A percentile compares a stretch with the other conserved stretches of the same genome.
phyloP scores from a whole-genome alignment of 768 basidiomycete genomes.

The Lyophyllum semitale region DNA sequence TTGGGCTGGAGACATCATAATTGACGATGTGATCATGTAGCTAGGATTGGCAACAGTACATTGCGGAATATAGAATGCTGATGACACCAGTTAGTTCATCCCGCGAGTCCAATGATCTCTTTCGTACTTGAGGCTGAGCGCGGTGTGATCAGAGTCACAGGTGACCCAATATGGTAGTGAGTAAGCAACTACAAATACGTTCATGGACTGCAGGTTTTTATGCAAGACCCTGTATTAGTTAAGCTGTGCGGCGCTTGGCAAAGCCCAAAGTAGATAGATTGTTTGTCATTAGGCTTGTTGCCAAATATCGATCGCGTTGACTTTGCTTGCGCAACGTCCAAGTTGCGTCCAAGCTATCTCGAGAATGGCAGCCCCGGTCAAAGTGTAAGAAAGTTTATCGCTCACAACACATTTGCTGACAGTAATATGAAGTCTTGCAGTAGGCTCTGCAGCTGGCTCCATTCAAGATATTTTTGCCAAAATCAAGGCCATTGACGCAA shows the following conservation, averaged over 20 bases:
- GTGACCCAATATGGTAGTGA: too few species aligned
- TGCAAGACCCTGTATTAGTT: too few species aligned
- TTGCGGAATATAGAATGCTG: too few species aligned
- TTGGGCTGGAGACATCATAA: neutral
- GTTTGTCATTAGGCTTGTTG: neutral
- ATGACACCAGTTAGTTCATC: too few species aligned
- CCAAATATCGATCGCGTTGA: constrained; percentile 12
- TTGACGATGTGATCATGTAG: too few species aligned
- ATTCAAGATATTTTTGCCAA: constrained; percentile 78
- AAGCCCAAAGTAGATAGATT: neutral
- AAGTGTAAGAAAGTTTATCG: constrained; percentile 31
- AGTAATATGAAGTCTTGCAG: constrained; percentile 52
- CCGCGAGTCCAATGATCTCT: too few species aligned
- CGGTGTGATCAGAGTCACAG: too few species aligned
- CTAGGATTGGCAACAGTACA: too few species aligned
- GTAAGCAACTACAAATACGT: too few species aligned
- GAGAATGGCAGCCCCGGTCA: constrained; percentile 30
- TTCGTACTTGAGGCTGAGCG: too few species aligned
- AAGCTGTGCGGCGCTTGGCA: too few species aligned
- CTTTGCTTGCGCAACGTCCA: neutral
- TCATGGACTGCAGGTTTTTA: too few species aligned
- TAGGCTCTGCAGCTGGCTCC: constrained; percentile 78
- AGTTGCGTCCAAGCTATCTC: neutral
- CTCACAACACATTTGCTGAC: neutral
- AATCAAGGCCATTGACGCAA: constrained; percentile 81